Conservation (phyloP, 2,329 filamentous ascomycete species). For the Atkinsonella texensis region DNA sequence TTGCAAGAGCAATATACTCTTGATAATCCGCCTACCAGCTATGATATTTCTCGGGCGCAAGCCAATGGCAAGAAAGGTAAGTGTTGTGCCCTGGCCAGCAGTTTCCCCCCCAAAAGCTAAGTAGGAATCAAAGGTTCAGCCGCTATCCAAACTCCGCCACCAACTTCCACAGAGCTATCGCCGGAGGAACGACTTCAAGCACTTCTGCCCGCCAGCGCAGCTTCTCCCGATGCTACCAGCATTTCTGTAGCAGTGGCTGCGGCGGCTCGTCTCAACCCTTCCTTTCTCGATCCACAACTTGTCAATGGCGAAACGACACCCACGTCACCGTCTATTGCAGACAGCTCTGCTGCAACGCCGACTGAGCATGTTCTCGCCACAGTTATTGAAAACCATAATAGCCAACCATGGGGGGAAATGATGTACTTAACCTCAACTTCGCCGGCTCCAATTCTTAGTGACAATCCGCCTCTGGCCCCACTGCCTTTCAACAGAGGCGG, state of each 20-base stretch:
- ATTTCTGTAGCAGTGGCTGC: slow-evolving; percentile 46
- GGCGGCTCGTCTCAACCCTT: slow-evolving; percentile 40
- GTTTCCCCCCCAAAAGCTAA: not conserved
- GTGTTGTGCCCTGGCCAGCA: not conserved
- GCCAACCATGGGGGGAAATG: slow-evolving; percentile 42
- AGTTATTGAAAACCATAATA: slow-evolving; percentile 13
- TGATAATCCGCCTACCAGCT: slow-evolving; percentile 41
- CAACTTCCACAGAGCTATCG: slow-evolving; percentile 23
- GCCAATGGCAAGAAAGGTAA: slow-evolving; percentile 15
- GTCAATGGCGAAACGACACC: slow-evolving; percentile 19
- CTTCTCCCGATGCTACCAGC: slow-evolving; percentile 32
- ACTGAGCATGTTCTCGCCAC: slow-evolving; percentile 11
- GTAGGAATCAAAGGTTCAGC: slow-evolving; percentile 4
- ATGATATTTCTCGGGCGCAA: slow-evolving; percentile 24
- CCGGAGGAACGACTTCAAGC: slow-evolving; percentile 40
- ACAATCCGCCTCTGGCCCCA: slow-evolving; percentile 20
- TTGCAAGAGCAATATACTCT: slow-evolving; percentile 47
- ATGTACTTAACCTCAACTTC: slow-evolving; percentile 31
- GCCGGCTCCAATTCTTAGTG: slow-evolving; percentile 19
- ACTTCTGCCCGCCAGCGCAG: slow-evolving; percentile 25
- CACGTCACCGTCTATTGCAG: slow-evolving; percentile 16
- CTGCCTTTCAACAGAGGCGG: slow-evolving; percentile 29
- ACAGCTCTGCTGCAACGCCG: slow-evolving; percentile 12
- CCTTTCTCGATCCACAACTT: slow-evolving; percentile 41
- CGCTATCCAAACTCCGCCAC: slow-evolving; percentile 14